Percentiles rank a stretch among this genome's conserved stretches.
phyloP scores from a whole-genome alignment of 2,329 filamentous ascomycete species.

The Ophiostoma pallidulum region DNA sequence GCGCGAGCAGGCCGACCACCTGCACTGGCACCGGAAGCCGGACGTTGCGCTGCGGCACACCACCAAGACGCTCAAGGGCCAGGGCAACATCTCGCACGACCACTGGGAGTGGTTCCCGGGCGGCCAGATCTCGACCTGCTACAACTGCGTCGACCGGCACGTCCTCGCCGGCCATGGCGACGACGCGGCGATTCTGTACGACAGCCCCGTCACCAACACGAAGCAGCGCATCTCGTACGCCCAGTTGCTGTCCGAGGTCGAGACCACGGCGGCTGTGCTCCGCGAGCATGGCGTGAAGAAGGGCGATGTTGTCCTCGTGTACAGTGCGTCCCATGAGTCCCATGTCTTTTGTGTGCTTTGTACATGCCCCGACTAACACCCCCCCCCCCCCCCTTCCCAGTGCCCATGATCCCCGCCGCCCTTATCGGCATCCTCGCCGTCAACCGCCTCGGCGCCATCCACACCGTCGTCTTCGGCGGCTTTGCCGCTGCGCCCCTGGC shows the following conservation, averaged over 20 bases:
- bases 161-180: conserved; percentile 70
- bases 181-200: conserved; percentile 70
- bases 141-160: conserved; percentile 86
- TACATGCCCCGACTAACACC: no score
- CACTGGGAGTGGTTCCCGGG: conserved; percentile 88
- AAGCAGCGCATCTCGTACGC: conserved; percentile 68
- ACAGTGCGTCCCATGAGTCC: conserved; percentile 48
- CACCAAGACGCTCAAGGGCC: conserved; percentile 47
- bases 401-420: conserved; percentile 92
- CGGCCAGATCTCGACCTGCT: conserved; percentile 82
- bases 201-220: conserved; percentile 69
- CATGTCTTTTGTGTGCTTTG: no score
- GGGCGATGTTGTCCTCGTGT: conserved; percentile 82
- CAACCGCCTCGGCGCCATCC: conserved; percentile 73
- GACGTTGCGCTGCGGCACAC: conserved; percentile 48
- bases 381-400: conserved; percentile 39
- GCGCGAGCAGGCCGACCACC: conserved; percentile 60
- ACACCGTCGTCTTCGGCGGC: conserved; percentile 87
- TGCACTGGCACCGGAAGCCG: conserved; percentile 76
- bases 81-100: conserved; percentile 52
- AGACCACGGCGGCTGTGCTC: conserved; percentile 71
- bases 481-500: conserved; percentile 75
- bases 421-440: conserved; percentile 79
- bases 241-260: conserved; percentile 68
- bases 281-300: conserved; percentile 71